Base-by-base conservation (phyloP, 2,329 filamentous ascomycete species). In the Xylariaceae sp. region DNA sequence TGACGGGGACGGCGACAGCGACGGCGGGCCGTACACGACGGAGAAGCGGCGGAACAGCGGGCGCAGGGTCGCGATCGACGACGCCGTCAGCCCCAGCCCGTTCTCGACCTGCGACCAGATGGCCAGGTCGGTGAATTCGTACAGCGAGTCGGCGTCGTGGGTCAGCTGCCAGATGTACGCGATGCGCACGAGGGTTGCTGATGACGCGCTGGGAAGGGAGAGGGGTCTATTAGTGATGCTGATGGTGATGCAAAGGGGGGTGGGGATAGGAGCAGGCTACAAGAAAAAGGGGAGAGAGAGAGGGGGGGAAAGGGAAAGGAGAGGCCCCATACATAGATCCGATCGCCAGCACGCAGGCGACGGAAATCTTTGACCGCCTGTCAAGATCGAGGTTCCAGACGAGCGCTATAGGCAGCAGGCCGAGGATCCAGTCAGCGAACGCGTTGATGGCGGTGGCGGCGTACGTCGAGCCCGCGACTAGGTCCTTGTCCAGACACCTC, bases 61-160 rank as follows among this genome's bases (percentile, higher is more conserved):
- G 2, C 64, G 63, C 1, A 77, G 68, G 0, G 74, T 77, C 1
- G 75, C 75, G 20, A 73, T 61, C 4, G 70, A 74, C 5, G 72
- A 73, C 6, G 75, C 75, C 4, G 71, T 67, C 1, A 78, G 71
- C 5, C 73, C 74, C 16, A 78, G 71, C 3, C 72, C 73, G 29
- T 73, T 73, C 57, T 78, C 75, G n/a, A 74, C 69, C 45, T 76
- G 75, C 3, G 73, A 76, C 76, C 76, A 79, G 54, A 77, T 77
- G 4, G 73, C 71, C 6, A 77, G 64, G 59, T 75, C 75, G 16
- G 74, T 73, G 54, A 75, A 75, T 52, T 73, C 70, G 68, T 73
- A 77, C 1, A 75, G 65, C 47, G 72, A 73, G 52, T 79, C 75
- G 9, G 57, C 56, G 23, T 70, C 71, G n/a, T 68, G 60, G 2